Evolutionary conservation across 768 basidiomycete genomes (phyloP).

Genomic region (Agrocybe pediades): DNA sequence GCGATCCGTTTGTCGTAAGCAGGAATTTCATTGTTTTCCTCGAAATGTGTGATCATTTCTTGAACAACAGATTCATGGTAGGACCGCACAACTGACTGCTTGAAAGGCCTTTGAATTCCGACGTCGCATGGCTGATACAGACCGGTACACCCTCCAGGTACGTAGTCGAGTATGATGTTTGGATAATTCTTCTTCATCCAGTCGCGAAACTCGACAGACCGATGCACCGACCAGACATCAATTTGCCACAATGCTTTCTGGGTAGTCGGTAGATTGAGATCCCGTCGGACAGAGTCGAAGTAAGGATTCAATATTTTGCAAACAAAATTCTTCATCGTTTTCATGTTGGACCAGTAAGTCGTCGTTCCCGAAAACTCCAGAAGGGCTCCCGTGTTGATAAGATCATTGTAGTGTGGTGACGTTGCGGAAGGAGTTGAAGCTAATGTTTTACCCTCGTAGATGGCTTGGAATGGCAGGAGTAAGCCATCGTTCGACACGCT

Average conservation of each 20-base stretch:
- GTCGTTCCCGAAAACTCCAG: conserved; percentile 25
- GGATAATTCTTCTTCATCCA: conserved; percentile 34
- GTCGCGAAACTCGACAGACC: conserved; percentile 29
- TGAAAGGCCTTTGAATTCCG: conserved; percentile 31
- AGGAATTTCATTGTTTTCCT: too few relatives aligned
- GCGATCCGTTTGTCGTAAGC: too few relatives aligned
- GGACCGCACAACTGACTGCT: conserved; percentile 13
- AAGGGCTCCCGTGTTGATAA: conserved; percentile 17
- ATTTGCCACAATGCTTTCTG: conserved; percentile 32
- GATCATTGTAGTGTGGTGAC: conserved; percentile 21
- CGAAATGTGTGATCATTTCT: too few relatives aligned
- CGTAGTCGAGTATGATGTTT: conserved; percentile 28
- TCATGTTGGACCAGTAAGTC: conserved; percentile 29
- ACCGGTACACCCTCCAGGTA: conserved; percentile 35
- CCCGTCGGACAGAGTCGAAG: conserved; percentile 18
- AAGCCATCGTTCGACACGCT: conserved; percentile 29
- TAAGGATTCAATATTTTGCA: conserved; percentile 31
- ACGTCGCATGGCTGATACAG: conserved; percentile 31
- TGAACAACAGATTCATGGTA: too few relatives aligned
- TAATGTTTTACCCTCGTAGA: conserved; percentile 31
- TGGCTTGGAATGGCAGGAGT: conserved; percentile 37
- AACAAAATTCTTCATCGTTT: conserved; percentile 29
- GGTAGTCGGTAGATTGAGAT: conserved; percentile 13
- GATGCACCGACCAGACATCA: conserved; percentile 39
- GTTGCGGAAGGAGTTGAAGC: conserved; percentile 21